Conservation (phyloP, 2,329 filamentous ascomycete genomes). For the Fusarium sp. region DNA sequence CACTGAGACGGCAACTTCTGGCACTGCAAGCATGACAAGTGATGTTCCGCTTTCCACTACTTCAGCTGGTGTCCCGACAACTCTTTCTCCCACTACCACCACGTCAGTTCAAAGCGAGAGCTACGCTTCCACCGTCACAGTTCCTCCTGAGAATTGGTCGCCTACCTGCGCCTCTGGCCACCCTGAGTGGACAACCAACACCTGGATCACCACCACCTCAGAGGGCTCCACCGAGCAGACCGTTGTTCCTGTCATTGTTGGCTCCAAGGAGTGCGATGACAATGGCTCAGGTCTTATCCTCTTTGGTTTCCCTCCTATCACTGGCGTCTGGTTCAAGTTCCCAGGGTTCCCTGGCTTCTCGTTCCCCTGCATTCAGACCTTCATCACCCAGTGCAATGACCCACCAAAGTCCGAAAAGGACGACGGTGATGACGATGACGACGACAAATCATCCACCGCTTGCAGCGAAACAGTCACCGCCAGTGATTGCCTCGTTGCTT, state of each 20-base stretch:
- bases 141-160: neutral
- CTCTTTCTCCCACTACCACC: neutral
- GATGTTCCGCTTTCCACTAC: neutral
- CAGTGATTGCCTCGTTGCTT: constrained; percentile 1
- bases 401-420: neutral
- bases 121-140: neutral
- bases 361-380: neutral
- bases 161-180: neutral
- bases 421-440: neutral
- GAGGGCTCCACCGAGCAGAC: constrained; percentile 18
- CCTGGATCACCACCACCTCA: constrained; percentile 33
- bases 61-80: neutral
- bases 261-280: constrained; percentile 14
- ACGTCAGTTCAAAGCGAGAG: neutral
- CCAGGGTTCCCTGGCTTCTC: neutral
- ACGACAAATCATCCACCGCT: neutral
- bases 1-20: neutral
- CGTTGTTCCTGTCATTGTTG: constrained; percentile 25
- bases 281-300: constrained; percentile 23
- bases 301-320: constrained; percentile 13
- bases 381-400: neutral
- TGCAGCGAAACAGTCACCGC: neutral
- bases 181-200: constrained; percentile 30
- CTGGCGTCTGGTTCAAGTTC: neutral
- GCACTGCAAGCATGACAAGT: neutral